Percentiles rank a stretch among this genome's conserved stretches.
Conservation (phyloP, 495 filamentous ascomycete species). For the Aspergillus bertholletiae region DNA sequence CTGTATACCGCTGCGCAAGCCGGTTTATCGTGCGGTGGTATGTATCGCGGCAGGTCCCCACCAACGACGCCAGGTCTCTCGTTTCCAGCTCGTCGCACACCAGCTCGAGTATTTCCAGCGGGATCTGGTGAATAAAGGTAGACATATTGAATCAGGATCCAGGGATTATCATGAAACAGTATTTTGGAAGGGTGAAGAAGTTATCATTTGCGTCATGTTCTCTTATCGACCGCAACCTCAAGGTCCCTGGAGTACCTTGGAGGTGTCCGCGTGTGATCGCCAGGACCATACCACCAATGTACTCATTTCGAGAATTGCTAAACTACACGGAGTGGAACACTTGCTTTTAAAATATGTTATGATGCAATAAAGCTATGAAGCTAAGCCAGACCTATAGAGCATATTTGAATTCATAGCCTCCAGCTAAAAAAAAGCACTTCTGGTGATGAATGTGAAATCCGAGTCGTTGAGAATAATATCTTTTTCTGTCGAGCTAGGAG, state of each 20-base stretch:
- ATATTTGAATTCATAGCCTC: no score
- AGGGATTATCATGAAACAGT: not conserved
- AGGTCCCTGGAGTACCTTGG: not conserved
- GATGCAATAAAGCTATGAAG: no score
- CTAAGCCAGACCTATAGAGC: no score
- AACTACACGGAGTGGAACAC: no score
- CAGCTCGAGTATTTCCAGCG: slow-evolving; percentile 7
- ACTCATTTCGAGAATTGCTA: no score
- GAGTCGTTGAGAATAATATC: no score
- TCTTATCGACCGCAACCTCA: not conserved
- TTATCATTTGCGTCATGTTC: not conserved
- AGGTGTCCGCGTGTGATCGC: no score
- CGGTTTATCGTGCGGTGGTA: slow-evolving; percentile 2
- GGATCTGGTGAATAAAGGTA: not conserved
- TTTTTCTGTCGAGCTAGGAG: no score
- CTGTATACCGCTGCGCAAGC: slow-evolving; percentile 7
- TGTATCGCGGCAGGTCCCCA: slow-evolving; percentile 4
- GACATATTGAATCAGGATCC: not conserved
- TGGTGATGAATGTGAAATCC: no score
- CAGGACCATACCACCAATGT: no score
- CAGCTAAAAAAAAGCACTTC: no score
- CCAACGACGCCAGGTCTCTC: slow-evolving; percentile 4
- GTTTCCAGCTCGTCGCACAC: slow-evolving; percentile 8
- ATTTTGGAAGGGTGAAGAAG: not conserved
- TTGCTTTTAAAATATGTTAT: no score